Base-by-base conservation (phyloP, 257 asterid genomes). In the Oldenlandia corymbosa region DNA sequence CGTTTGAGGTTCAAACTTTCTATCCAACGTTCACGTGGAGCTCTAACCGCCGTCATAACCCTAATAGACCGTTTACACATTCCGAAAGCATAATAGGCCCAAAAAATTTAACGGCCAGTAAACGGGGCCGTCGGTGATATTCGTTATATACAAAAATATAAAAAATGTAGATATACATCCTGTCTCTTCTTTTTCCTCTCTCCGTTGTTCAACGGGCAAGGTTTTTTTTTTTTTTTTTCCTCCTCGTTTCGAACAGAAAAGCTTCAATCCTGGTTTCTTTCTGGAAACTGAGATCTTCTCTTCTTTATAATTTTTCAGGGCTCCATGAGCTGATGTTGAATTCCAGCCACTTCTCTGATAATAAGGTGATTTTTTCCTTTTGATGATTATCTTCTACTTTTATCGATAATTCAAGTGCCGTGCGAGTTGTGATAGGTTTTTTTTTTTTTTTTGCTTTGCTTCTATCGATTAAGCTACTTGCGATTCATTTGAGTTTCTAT, bases 1-100 rank as follows among this genome's bases (percentile, higher is more conserved):
- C 96, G 98, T 91, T 91, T 83, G 90, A 83, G 83, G 91, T 91
- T 91, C 88, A 88, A 91, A 88, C 88, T 81, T 76, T 72, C 73
- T 68, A 75, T 72, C 78, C 77, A 83, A 83, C 91, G 81, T 84
- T 73, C 87, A 76, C 84, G 84, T 53, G 76, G 69, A 73, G 60
- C 80, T 75, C 83, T 70, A 77, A 64, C 55, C 69, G 78, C 73
- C 84, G 89, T 85, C 67, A 67, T 17, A 43, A 49, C 45, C 30
- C 31, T 34, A 31, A 7, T 32, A 30, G 66, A 69, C 28, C 28
- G 47, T n/a, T 60, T 53, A 12, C 26, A 2, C 7, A 4, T 37
- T 59, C 61, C 5, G 18, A 13, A 21, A 23, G 18, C 57, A 17
- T 34, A 10, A 20, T 41, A 10, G 27, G 28, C 45, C 26, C 7